Evolutionary conservation across 768 basidiomycete genomes (phyloP).

Genomic region (Rhodotorula sphaerocarpa): DNA sequence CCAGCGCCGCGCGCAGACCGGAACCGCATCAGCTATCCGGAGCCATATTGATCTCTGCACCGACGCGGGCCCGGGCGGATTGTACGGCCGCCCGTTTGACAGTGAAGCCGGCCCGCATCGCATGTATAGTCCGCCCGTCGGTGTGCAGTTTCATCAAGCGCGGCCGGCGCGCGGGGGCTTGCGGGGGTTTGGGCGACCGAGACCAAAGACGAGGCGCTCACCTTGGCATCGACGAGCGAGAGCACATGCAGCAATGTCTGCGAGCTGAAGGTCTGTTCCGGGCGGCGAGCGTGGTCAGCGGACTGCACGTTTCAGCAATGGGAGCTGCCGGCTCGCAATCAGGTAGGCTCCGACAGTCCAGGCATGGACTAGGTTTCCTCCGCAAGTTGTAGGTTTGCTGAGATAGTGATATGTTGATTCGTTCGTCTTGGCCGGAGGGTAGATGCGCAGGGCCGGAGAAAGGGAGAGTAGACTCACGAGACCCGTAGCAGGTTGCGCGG

Average conservation of each 20-base stretch:
- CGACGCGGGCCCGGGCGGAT: constrained; percentile 22
- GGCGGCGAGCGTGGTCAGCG: background rate
- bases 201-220: background rate
- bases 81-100: constrained; percentile 30
- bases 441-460: background rate
- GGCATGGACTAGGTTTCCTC: constrained; percentile 23
- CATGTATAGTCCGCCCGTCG: constrained; percentile 32
- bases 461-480: background rate
- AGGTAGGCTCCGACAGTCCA: constrained; percentile 26
- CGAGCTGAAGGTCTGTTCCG: too few relatives aligned
- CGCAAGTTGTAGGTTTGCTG: constrained; percentile 25
- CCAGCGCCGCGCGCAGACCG: too few relatives aligned
- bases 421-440: constrained; percentile 18
- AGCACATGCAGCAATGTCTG: too few relatives aligned
- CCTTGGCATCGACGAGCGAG: background rate
- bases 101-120: constrained; percentile 5
- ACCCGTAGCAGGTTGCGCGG: background rate
- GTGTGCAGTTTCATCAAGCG: constrained; percentile 20
- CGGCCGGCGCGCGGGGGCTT: background rate
- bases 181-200: background rate
- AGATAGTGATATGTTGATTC: constrained; percentile 23
- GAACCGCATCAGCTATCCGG: constrained; percentile 22
- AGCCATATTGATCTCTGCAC: constrained; percentile 29
- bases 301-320: too few relatives aligned
- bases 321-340: background rate